A percentile compares a stretch with the other conserved stretches of the same genome.
These are phyloP conservation scores for Neurospora sp. DNA, from an alignment of 495 filamentous ascomycete species.

Conservation along the genomic window DNA sequence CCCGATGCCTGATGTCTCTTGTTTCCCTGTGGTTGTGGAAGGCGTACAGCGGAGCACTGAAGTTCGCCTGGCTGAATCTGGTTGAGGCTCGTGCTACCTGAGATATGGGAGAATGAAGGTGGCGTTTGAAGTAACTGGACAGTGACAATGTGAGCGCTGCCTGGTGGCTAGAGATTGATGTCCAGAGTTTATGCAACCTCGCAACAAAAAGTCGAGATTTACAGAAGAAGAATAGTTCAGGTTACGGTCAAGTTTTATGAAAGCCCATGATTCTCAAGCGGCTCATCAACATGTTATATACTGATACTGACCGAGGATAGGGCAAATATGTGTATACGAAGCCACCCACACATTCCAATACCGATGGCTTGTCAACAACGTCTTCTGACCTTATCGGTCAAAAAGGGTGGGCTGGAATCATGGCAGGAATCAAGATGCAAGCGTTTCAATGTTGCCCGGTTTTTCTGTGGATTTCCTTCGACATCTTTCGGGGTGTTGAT, in stretches of 20 bases:
- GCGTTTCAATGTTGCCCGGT: neutral
- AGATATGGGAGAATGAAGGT: neutral
- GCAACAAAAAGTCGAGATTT: neutral
- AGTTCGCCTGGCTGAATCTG: neutral
- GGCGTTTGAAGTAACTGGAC: neutral
- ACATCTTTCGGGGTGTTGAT: conserved; percentile 8
- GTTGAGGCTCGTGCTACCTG: conserved; percentile 14
- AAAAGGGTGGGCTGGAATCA: conserved; percentile 16
- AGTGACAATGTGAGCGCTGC: conserved; percentile 1
- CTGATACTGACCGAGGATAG: neutral
- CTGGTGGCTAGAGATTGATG: neutral
- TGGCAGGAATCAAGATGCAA: neutral
- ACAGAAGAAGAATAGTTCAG: neutral
- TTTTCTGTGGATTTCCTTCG: neutral
- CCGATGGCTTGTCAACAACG: neutral
- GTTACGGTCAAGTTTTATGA: neutral
- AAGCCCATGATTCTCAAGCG: neutral
- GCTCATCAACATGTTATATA: conserved; percentile 2
- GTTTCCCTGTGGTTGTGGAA: neutral
- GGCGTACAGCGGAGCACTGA: neutral
- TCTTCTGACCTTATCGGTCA: conserved; percentile 16
- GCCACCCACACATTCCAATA: conserved; percentile 4
- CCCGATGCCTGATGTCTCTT: neutral
- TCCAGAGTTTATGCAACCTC: neutral
- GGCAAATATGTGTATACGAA: conserved; percentile 1